Percentiles rank a stretch among this genome's conserved stretches.
These are phyloP conservation scores for Blastobotrys buckinghamii DNA, from an alignment of 1,139 yeast genomes.

Conservation along the genomic window DNA sequence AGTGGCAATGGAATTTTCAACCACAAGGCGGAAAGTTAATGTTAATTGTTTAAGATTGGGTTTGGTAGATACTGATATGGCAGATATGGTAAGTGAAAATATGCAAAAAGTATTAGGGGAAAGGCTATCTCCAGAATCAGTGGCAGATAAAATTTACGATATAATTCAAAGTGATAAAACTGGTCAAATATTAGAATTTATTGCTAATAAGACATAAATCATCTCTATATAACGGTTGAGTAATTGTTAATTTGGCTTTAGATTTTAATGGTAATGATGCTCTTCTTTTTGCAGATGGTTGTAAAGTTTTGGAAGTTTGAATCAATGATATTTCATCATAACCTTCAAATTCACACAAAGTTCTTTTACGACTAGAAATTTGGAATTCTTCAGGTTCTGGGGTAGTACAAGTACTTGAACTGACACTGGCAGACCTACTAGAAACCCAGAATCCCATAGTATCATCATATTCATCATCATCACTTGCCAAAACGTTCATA, in stretches of 20 bases:
- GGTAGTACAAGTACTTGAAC: not conserved
- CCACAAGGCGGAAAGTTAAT: constrained; percentile 36
- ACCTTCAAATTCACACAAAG: not conserved
- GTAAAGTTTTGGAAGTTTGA: not conserved
- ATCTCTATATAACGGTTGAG: too few relatives aligned
- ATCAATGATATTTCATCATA: constrained; percentile 1
- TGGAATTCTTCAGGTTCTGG: not conserved
- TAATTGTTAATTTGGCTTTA: not conserved
- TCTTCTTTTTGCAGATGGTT: not conserved
- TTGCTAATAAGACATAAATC: constrained; percentile 9
- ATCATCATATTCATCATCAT: constrained; percentile 4
- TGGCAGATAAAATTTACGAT: constrained; percentile 34
- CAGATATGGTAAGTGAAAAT: constrained; percentile 15
- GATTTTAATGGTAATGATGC: not conserved
- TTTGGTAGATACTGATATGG: constrained; percentile 72
- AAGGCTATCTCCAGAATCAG: constrained; percentile 26
- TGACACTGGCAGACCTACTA: not conserved
- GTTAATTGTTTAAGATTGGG: constrained; percentile 74
- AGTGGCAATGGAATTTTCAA: constrained; percentile 56
- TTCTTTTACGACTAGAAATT: not conserved
- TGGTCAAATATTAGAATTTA: not conserved
- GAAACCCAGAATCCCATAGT: constrained; percentile 10
- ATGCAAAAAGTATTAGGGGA: constrained; percentile 23
- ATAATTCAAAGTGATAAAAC: not conserved
- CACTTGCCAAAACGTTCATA: constrained; percentile 2